These are phyloP conservation scores for Clarireedia monteithiana DNA, from an alignment of 2,329 filamentous ascomycete species.

Conservation along the genomic window DNA sequence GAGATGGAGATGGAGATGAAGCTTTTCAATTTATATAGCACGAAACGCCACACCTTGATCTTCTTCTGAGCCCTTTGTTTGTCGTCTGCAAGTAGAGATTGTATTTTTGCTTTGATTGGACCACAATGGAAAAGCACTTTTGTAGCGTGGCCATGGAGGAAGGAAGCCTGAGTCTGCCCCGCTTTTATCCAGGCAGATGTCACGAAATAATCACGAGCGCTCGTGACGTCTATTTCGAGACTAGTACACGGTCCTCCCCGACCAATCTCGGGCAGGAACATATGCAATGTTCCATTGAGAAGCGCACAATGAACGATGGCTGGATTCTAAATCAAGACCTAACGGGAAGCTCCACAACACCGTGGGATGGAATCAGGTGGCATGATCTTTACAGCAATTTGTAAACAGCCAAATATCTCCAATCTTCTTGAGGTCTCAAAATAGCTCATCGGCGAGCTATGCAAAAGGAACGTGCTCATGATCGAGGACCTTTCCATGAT, in stretches of 20 bases:
- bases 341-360: too few relatives aligned
- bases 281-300: too few relatives aligned
- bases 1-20: background rate
- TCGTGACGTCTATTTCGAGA: background rate
- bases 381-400: background rate
- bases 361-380: background rate
- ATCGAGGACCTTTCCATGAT: too few relatives aligned
- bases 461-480: too few relatives aligned
- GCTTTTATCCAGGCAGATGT: constrained; percentile 6
- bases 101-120: background rate
- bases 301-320: too few relatives aligned
- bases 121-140: background rate
- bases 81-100: background rate
- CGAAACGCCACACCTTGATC: background rate
- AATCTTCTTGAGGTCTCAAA: background rate
- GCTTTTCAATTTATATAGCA: background rate
- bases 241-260: background rate
- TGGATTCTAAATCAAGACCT: too few relatives aligned
- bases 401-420: background rate
- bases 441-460: too few relatives aligned
- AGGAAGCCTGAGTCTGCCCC: background rate
- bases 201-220: background rate
- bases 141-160: background rate
- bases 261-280: too few relatives aligned
- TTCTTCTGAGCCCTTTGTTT: background rate